Percentiles rank a stretch among this genome's conserved stretches.
These are phyloP conservation scores for Fusarium graminum DNA, from an alignment of 2,329 filamentous ascomycete genomes.

Conservation along the genomic window DNA sequence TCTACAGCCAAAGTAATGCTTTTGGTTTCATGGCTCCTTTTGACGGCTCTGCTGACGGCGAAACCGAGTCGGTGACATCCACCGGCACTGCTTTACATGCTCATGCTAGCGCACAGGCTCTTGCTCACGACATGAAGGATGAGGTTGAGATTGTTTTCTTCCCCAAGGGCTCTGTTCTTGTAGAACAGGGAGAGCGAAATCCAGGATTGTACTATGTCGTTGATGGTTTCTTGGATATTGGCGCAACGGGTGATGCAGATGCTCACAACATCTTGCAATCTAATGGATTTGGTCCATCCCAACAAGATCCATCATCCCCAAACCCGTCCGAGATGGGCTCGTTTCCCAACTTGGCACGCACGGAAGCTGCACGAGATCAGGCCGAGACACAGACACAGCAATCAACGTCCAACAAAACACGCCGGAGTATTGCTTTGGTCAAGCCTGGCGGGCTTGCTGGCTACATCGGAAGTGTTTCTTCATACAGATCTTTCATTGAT, in stretches of 20 bases:
- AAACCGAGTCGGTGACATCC: conserved; percentile 87
- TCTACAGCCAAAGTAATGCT: conserved; percentile 78
- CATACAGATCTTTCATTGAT: conserved; percentile 95
- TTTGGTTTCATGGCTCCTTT: conserved; percentile 93
- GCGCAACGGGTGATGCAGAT: conserved; percentile 70
- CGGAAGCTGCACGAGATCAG: conserved; percentile 49
- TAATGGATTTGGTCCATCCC: conserved; percentile 44
- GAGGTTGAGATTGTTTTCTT: conserved; percentile 99
- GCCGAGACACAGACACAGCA: conserved; percentile 59
- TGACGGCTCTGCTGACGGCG: conserved; percentile 79
- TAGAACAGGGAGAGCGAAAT: conserved; percentile 97
- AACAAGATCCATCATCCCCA: conserved; percentile 34
- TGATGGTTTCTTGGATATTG: conserved; percentile 95
- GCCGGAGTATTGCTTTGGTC: conserved; percentile 85
- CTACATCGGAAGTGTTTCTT: conserved; percentile 94
- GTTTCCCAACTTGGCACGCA: conserved; percentile 49
- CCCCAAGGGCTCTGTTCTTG: conserved; percentile 90
- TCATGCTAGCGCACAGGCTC: conserved; percentile 72
- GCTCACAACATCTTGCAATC: conserved; percentile 53
- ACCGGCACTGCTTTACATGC: conserved; percentile 71
- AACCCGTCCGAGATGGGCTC: conserved; percentile 45
- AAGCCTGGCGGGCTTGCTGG: conserved; percentile 95
- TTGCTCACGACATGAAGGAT: conserved; percentile 85
- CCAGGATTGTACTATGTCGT: conserved; percentile 97
- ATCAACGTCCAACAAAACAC: conserved; percentile 58